Base-by-base conservation (phyloP, 768 basidiomycete species). In the Coprinopsis cinerea region DNA sequence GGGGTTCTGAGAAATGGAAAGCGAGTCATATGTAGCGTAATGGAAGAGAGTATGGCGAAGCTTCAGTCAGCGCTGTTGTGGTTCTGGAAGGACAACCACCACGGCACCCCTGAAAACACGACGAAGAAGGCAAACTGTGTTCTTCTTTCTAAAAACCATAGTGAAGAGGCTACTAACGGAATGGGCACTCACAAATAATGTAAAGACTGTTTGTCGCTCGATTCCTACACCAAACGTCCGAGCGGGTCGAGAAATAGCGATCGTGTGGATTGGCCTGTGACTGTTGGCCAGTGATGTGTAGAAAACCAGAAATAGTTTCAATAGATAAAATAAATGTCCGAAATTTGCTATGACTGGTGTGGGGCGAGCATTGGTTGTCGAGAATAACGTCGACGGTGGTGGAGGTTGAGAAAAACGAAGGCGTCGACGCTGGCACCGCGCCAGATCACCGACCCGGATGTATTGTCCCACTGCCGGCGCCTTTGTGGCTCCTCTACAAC, bases 371-470 rank as follows among this genome's bases (percentile, higher is more conserved):
- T 45, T 45, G 14, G 44, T 17, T 3, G 42, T 23, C 6, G 42
- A 11, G 20, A 10, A 25, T 9, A 10, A 13, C 18, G 18, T 39
- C 37, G 11, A n/a, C 10, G n/a, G 27, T 45, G 44, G 27, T 45
- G 18, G 44, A 30, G 26, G 44, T 27, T 25, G 44, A 45, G 28
- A 18, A 28, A 45, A 28, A 32, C 6, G 20, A 4, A 10, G 15
- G 27, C 28, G 44, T 28, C 28, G 44, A 30, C 44, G 25, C 27
- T 28, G 44, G 32, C 44, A 45, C 44, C 44, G 44, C n/a, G n/a
- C 26, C 44, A 45, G 28, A 45, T 45, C 44, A 45, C 15, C 44
- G 44, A n/a, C 11, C 41, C 41, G 41, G 41, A 5, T 24, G 41
- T 23, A 23, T 5, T 43, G 22, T 4, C 25, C 25, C 6, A 25